A percentile compares a stretch with the other conserved stretches of the same genome.
phyloP scores from a whole-genome alignment of 352 stramenopile species.

The Pythium folliculosum region DNA sequence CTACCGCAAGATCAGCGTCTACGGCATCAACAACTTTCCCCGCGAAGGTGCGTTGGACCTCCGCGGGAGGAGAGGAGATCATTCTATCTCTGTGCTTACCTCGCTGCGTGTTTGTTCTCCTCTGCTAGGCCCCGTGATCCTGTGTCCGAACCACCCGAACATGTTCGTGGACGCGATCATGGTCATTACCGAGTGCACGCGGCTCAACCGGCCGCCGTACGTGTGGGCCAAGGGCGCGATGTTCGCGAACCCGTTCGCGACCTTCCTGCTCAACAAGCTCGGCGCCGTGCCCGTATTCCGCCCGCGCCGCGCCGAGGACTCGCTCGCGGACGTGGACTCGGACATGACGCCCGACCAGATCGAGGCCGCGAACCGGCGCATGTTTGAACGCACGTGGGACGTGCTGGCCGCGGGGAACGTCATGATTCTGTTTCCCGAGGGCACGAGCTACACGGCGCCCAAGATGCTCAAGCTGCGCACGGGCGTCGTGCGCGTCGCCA shows the following conservation, averaged over 20 bases:
- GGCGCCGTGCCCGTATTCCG: slow-evolving; percentile 72
- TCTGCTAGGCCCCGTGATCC: slow-evolving; percentile 57
- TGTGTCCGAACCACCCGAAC: slow-evolving; percentile 82
- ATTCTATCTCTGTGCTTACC: neutral
- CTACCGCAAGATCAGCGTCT: slow-evolving; percentile 79
- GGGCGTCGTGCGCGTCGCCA: slow-evolving; percentile 70
- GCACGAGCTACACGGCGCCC: slow-evolving; percentile 76
- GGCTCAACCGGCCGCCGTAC: slow-evolving; percentile 58
- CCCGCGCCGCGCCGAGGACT: slow-evolving; percentile 41
- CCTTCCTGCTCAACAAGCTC: slow-evolving; percentile 47
- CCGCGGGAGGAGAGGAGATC: too few relatives aligned
- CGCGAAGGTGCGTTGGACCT: slow-evolving; percentile 58
- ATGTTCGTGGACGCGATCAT: slow-evolving; percentile 81
- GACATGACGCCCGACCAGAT: slow-evolving; percentile 64
- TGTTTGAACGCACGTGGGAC: slow-evolving; percentile 78
- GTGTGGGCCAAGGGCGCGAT: slow-evolving; percentile 79
- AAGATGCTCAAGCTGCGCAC: slow-evolving; percentile 81
- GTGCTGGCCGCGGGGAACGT: slow-evolving; percentile 60
- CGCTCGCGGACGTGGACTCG: slow-evolving; percentile 65
- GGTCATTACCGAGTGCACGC: slow-evolving; percentile 72
- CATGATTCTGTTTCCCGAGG: slow-evolving; percentile 81
- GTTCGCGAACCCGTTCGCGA: slow-evolving; percentile 55
- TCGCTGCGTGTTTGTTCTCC: neutral
- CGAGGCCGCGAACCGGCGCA: slow-evolving; percentile 54
- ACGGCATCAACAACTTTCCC: slow-evolving; percentile 78